phyloP scores from a whole-genome alignment of 202 grass and related monocot species.

The Musa balbisiana region DNA sequence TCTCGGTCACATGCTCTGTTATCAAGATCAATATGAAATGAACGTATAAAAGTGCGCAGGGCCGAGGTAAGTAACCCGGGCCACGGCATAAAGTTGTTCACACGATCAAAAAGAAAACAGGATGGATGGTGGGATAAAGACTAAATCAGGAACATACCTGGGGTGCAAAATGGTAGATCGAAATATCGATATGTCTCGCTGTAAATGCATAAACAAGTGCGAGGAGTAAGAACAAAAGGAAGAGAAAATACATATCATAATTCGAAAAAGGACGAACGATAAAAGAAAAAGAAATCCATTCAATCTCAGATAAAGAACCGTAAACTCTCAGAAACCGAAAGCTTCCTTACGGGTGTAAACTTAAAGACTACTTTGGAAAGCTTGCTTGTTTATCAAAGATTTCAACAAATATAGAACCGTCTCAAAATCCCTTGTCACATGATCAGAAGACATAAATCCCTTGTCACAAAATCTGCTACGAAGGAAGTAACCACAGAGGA shows the following conservation, averaged over 20 bases:
- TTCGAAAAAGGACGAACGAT: background rate
- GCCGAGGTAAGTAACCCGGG: too few relatives aligned
- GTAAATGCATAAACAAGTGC: background rate
- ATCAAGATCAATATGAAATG: background rate
- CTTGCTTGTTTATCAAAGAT: too few relatives aligned
- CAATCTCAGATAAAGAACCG: background rate
- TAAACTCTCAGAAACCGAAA: too few relatives aligned
- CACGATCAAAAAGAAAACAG: background rate
- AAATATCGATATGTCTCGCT: slow-evolving; percentile 9
- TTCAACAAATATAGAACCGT: too few relatives aligned
- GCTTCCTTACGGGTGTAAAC: too few relatives aligned
- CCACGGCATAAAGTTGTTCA: too few relatives aligned
- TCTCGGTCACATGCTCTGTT: background rate
- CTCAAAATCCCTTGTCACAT: too few relatives aligned
- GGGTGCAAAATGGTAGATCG: slow-evolving; percentile 5
- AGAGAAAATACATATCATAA: background rate
- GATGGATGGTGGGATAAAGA: background rate
- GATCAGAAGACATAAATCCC: too few relatives aligned
- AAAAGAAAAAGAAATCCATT: background rate
- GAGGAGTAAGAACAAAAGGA: background rate
- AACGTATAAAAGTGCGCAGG: too few relatives aligned
- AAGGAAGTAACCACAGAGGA: too few relatives aligned
- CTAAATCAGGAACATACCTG: background rate
- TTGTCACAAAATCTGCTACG: too few relatives aligned
- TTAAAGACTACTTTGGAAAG: too few relatives aligned